Evolutionary conservation across 2,329 filamentous ascomycete species (phyloP), one percentile per base, ranked within the genome.

Genomic region (Aspergillus neotritici): DNA sequence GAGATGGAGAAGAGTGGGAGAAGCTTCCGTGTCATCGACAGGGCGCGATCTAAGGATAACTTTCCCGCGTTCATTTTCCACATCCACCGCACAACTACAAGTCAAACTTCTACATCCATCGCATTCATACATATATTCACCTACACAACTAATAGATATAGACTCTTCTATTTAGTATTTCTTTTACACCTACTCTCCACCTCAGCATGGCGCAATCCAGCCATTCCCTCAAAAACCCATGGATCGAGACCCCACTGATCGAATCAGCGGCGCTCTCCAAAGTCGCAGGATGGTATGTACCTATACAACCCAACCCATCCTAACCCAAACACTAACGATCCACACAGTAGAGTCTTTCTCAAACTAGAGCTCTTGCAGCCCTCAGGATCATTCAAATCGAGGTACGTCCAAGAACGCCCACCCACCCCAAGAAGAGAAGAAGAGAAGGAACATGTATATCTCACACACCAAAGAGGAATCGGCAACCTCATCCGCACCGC

Each of bases 361-460:
- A 93, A 93, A 65, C 76, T 91, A 41, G 87, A 93, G 51, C 83
- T 83, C 57, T 77, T 89, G 30, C 87, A 94, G 61, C 87, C 86
- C 2, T 84, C 82, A 3, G 84, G 85, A 49, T 88, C 84, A 25
- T 94, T 93, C 76, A 90, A 93, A 64, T 87, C 84, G 30, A 77
- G 80, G 64, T 65, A 48, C 21, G 51, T 44, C 29, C 17, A 17
- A 17, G 4, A 25, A 31, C 15, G 1, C 28, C 14, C 4, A 40
- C 34, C 15, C 14, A 15, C 29, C 7, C n/a, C 37, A n/a, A 31
- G 16, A n/a, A 7, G 8, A 13, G 9, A 32, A 5, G 28, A 5
- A 45, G 16, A 12, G 32, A 31, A 3, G 14, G 9, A 39, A 12
- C 38, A 14, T 29, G 28, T 11, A 12, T 21, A 41, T 7, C 34